A percentile compares a stretch with the other conserved stretches of the same genome.
phyloP scores from a whole-genome alignment of 768 basidiomycete genomes.

The Candolleomyces eurysporus region DNA sequence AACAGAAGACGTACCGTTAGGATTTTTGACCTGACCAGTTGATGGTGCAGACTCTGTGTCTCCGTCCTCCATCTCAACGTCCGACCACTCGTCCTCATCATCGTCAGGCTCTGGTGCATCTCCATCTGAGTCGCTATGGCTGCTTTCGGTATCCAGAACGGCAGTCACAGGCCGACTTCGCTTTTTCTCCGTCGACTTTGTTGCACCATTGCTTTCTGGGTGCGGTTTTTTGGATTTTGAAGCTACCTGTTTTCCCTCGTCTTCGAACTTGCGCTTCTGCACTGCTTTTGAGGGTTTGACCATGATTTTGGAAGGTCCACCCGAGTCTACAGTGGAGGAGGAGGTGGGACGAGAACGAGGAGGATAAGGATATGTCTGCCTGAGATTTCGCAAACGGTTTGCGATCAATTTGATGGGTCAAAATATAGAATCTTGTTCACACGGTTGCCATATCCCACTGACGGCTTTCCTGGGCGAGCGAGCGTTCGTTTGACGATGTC shows the following conservation, averaged over 20 bases:
- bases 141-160: constrained; percentile 13
- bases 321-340: no score
- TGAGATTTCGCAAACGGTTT: no score
- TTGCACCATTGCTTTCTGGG: constrained; percentile 19
- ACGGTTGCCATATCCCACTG: no score
- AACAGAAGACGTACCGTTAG: constrained; percentile 46
- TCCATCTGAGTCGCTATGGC: constrained; percentile 22
- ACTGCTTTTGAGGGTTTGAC: constrained; percentile 35
- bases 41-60: constrained; percentile 25
- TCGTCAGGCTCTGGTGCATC: constrained; percentile 34
- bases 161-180: constrained; percentile 62
- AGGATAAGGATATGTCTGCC: no score
- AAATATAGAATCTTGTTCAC: no score
- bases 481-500: no score
- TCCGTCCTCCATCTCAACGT: constrained; percentile 10
- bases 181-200: constrained; percentile 37
- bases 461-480: no score
- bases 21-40: constrained; percentile 41
- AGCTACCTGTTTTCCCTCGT: constrained; percentile 42
- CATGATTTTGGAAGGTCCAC: constrained; percentile 23
- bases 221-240: constrained; percentile 52
- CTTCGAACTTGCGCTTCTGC: constrained; percentile 48
- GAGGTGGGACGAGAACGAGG: no score
- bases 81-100: constrained; percentile 23
- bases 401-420: no score